Conservation (phyloP, 352 stramenopile genomes). For the Globisporangium okanoganense region DNA sequence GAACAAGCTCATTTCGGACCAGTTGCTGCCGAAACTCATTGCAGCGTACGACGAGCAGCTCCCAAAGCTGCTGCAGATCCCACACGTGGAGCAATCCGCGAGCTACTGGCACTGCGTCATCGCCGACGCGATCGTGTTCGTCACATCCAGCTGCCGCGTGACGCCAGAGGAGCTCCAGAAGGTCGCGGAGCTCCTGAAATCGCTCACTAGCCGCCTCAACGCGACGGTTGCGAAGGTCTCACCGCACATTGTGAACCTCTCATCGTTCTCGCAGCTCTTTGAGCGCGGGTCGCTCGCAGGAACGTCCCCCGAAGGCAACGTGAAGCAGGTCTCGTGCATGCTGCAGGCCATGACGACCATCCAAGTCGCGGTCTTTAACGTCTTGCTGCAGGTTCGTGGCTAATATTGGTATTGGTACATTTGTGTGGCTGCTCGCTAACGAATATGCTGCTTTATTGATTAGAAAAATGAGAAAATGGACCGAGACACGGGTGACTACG, state of each 20-base stretch:
- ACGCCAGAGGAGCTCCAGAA: conserved; percentile 50
- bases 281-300: conserved; percentile 58
- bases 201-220: conserved; percentile 56
- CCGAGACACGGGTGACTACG: conserved; percentile 50
- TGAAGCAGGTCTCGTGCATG: conserved; percentile 77
- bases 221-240: conserved; percentile 64
- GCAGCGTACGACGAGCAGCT: conserved; percentile 44
- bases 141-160: conserved; percentile 48
- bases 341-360: conserved; percentile 70
- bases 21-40: conserved; percentile 49
- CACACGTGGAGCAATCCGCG: conserved; percentile 54
- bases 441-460: not conserved
- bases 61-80: conserved; percentile 49
- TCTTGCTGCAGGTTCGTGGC: conserved; percentile 37
- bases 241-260: conserved; percentile 80
- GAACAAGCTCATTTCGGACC: conserved; percentile 56
- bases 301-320: conserved; percentile 54
- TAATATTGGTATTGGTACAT: not conserved
- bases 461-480: conserved; percentile 61
- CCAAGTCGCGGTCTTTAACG: conserved; percentile 60
- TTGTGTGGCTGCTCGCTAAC: no score
- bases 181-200: conserved; percentile 47
- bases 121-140: conserved; percentile 62
- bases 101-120: conserved; percentile 79
- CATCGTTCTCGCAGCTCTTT: conserved; percentile 70